Percentiles rank a stretch among this genome's conserved stretches.
phyloP scores from a whole-genome alignment of 441 rosid genomes.

The Bocquillonia castaneifolia region DNA sequence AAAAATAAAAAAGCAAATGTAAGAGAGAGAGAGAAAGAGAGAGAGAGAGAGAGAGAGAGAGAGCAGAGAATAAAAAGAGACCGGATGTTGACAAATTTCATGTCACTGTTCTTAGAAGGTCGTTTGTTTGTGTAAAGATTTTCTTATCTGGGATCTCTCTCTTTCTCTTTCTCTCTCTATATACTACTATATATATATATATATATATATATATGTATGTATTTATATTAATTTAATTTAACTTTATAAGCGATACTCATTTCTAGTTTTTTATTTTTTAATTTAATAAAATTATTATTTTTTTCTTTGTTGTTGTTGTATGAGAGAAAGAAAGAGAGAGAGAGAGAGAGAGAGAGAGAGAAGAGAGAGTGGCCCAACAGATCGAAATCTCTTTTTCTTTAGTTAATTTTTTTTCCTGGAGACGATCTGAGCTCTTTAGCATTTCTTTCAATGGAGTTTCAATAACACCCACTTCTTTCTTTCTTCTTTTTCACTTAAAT shows the following conservation, averaged over 20 bases:
- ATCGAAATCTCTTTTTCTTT: slow-evolving; percentile 54
- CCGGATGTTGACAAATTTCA: slow-evolving; percentile 95
- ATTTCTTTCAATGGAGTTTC: slow-evolving; percentile 60
- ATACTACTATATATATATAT: slow-evolving; percentile 15
- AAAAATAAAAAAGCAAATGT: background rate
- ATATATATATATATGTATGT: slow-evolving; percentile 13
- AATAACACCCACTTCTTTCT: slow-evolving; percentile 34
- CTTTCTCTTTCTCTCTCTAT: slow-evolving; percentile 33
- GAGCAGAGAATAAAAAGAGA: slow-evolving; percentile 88
- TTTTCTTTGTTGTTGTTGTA: slow-evolving; percentile 25
- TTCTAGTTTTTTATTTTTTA: slow-evolving; percentile 12
- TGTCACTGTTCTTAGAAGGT: slow-evolving; percentile 84
- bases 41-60: slow-evolving; percentile 33
- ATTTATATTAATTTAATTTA: too few relatives aligned
- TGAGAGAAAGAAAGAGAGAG: too few relatives aligned
- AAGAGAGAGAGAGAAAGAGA: background rate
- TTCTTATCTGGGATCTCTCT: slow-evolving; percentile 69
- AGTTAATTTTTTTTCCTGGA: slow-evolving; percentile 21
- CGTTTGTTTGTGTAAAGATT: slow-evolving; percentile 79
- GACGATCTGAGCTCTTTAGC: slow-evolving; percentile 71
- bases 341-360: slow-evolving; percentile 31
- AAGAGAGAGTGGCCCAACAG: slow-evolving; percentile 74
- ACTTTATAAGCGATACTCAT: too few relatives aligned
- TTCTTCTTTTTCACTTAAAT: slow-evolving; percentile 4
- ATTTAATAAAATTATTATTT: slow-evolving; percentile 22